Evolutionary conservation across 768 basidiomycete species (phyloP).

Genomic region (Xerocomellus intermedius): DNA sequence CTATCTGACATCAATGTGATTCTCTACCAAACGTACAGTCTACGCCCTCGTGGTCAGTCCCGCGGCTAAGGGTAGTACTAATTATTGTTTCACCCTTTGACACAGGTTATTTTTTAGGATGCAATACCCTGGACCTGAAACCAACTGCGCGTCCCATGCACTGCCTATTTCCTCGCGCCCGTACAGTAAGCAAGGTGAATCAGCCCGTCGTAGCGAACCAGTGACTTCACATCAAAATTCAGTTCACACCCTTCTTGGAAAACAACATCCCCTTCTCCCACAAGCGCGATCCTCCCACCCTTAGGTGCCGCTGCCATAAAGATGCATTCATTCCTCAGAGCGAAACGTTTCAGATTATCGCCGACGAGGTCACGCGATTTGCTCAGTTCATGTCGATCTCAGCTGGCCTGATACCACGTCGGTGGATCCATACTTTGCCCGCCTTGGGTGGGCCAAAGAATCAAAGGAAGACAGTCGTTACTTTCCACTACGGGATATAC

Average conservation of each 20-base stretch:
- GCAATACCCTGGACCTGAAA: neutral
- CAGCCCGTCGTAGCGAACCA: neutral
- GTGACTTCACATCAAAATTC: neutral
- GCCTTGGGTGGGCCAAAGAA: neutral
- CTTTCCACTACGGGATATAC: neutral
- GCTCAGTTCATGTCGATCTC: neutral
- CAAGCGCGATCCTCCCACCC: neutral
- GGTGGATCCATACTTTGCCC: too few relatives aligned
- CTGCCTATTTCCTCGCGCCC: neutral
- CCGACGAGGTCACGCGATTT: neutral
- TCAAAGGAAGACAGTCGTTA: neutral
- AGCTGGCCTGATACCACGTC: neutral
- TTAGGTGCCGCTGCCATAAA: neutral
- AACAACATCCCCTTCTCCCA: neutral
- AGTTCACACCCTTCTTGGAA: neutral
- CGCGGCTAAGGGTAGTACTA: slow-evolving; percentile 1
- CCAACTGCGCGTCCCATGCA: neutral
- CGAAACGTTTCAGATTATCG: neutral
- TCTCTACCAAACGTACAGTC: neutral
- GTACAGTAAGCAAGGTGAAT: neutral
- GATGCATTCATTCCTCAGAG: neutral
- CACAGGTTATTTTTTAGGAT: neutral
- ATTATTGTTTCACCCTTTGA: neutral
- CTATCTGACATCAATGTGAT: neutral
- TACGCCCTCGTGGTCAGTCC: neutral